Base-by-base conservation (phyloP, 768 basidiomycete species). In the Plicaturopsis crispa region DNA sequence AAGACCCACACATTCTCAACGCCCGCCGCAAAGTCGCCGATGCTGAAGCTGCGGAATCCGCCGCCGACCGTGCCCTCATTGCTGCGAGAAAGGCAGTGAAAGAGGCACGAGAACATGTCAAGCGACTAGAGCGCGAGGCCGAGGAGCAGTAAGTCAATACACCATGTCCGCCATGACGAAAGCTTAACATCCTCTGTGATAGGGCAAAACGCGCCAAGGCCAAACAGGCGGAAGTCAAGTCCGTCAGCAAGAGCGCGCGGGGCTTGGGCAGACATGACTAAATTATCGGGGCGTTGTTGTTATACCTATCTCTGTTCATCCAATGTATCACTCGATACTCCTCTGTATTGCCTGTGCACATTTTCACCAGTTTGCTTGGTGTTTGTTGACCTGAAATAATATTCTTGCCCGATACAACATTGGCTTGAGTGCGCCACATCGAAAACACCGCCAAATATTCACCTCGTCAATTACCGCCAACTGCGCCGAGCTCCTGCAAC, bases 181-280 rank as follows among this genome's bases (percentile, higher is more conserved):
- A 30, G 34, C 18, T 8, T n/a, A 20, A 38, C 35, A 36, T 40
- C 10, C 19, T 48, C 23, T 28, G 26, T 43, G 37, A n/a, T 47
- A 75, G 73, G 21, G 61, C 67, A 18, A 56, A 53, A 22, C 70
- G 69, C 33, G 73, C 73, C 10, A 71, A 70, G 52, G 63, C 66
- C 5, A 76, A 75, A 47, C 71, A 73, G 43, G 67, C 64, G 11
- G 69, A 74, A 47, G 66, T 69, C 5, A 70, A 71, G 50, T 56
- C 58, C 14, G 67, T 77, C 46, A 66, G 61, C 53, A 74, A 73
- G 56, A 61, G 53, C 40, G 67, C 67, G 6, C 63, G 63, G 24
- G 60, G 60, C 12, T 62, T 75, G 33, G 73, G 73, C 0, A 56
- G 70, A 13, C 65, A 68, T 47, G 65, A 61, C 14, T 55, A 33